These are phyloP conservation scores for Plantago ovata DNA, from an alignment of 257 asterid genomes.

Conservation along the genomic window DNA sequence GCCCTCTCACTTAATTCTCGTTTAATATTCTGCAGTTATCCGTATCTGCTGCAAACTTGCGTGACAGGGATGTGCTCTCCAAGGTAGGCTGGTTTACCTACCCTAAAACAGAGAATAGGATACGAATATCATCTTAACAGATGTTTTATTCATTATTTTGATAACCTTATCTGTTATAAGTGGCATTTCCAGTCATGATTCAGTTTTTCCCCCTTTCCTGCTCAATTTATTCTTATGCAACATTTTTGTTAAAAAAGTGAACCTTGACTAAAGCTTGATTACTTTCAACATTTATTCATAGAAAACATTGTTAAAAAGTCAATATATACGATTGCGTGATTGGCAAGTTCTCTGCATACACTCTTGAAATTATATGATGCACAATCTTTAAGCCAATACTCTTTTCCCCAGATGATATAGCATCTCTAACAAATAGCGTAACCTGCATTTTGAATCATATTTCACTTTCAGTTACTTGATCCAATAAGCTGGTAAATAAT, in stretches of 20 bases:
- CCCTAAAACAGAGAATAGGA: conserved; percentile 6
- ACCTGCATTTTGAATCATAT: conserved; percentile 13
- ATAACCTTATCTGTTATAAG: conserved; percentile 6
- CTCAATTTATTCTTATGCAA: conserved; percentile 10
- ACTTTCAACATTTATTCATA: conserved; percentile 3
- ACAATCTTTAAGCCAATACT: conserved; percentile 12
- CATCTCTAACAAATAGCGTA: conserved; percentile 11
- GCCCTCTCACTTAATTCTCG: conserved; percentile 18
- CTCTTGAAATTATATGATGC: conserved; percentile 4
- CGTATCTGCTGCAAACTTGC: conserved; percentile 78
- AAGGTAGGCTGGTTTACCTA: conserved; percentile 60
- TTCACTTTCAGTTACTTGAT: not conserved
- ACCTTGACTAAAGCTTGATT: no score
- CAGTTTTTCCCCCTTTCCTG: conserved; percentile 2
- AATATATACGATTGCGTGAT: no score
- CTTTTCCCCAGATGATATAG: conserved; percentile 10
- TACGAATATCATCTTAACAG: not conserved
- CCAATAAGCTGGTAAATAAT: not conserved
- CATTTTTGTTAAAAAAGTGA: no score
- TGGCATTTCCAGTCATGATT: not conserved
- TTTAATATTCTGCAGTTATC: conserved; percentile 65
- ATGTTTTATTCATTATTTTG: not conserved
- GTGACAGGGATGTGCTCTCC: conserved; percentile 85
- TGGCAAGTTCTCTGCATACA: conserved; percentile 3
- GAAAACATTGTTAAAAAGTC: not conserved